These are phyloP conservation scores for Hyaloscypha variabilis DNA, from an alignment of 495 filamentous ascomycete species.

Conservation along the genomic window DNA sequence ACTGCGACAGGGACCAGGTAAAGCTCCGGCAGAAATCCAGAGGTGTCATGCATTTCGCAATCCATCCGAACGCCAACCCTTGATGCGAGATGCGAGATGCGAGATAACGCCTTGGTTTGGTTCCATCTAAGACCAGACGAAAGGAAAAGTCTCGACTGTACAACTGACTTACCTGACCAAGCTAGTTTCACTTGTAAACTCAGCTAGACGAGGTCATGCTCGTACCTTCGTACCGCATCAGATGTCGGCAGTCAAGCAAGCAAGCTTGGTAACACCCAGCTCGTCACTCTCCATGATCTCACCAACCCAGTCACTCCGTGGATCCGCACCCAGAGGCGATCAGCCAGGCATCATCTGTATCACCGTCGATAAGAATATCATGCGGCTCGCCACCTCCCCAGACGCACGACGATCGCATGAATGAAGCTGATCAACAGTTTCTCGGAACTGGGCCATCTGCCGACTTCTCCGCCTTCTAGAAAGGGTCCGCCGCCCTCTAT, in stretches of 20 bases:
- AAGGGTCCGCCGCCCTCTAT: background rate
- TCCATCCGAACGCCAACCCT: background rate
- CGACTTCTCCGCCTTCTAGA: background rate
- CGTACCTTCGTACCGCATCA: background rate
- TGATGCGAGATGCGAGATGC: background rate
- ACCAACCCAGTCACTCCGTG: slow-evolving; percentile 7
- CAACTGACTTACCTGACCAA: background rate
- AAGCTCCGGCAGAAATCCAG: background rate
- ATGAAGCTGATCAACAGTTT: background rate
- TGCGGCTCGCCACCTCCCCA: slow-evolving; percentile 12
- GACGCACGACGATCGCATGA: background rate
- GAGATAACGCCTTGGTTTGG: background rate
- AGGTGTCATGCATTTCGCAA: background rate
- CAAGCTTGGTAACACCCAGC: slow-evolving; percentile 11
- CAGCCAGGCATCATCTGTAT: slow-evolving; percentile 21
- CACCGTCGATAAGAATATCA: slow-evolving; percentile 19
- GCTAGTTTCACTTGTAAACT: background rate
- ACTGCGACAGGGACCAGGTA: too few relatives aligned
- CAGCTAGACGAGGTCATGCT: background rate
- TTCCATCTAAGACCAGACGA: background rate
- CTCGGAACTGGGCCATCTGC: background rate
- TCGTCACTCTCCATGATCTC: slow-evolving; percentile 13
- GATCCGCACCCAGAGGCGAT: slow-evolving; percentile 1
- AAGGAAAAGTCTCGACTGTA: background rate
- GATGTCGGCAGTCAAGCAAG: background rate